Conservation (phyloP, 371 early-diverging fungal genomes). For the Rhizopus stolonifer region DNA sequence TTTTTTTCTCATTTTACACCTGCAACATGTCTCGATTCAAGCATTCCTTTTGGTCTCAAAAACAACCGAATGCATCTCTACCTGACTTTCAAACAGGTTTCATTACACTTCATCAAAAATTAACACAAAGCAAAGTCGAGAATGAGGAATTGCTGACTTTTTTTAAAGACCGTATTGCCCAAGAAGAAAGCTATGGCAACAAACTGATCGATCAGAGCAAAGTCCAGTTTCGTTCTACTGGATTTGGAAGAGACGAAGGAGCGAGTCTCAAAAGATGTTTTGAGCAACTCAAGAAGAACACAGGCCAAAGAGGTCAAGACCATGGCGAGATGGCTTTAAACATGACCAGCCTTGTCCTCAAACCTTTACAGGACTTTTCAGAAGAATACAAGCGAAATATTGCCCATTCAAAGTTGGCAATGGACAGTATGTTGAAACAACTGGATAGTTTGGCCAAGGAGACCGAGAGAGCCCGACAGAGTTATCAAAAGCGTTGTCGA, state of each 20-base stretch:
- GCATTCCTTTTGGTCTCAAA: slow-evolving; percentile 49
- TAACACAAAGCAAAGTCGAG: slow-evolving; percentile 69
- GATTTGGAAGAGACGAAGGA: slow-evolving; percentile 75
- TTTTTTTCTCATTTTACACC: background rate
- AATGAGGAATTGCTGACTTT: slow-evolving; percentile 71
- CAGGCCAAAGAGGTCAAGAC: slow-evolving; percentile 54
- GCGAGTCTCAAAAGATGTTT: slow-evolving; percentile 68
- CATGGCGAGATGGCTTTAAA: slow-evolving; percentile 58
- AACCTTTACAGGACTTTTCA: slow-evolving; percentile 60
- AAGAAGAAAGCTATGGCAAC: slow-evolving; percentile 63
- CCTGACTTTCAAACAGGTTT: slow-evolving; percentile 56
- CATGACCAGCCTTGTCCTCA: slow-evolving; percentile 57
- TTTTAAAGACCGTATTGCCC: slow-evolving; percentile 65
- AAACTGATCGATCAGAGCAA: slow-evolving; percentile 58
- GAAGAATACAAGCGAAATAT: slow-evolving; percentile 59
- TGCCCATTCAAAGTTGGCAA: slow-evolving; percentile 57
- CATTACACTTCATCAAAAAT: slow-evolving; percentile 64
- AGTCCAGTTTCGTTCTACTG: slow-evolving; percentile 33
- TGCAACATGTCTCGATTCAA: slow-evolving; percentile 35
- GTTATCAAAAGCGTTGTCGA: slow-evolving; percentile 52
- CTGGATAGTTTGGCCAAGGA: slow-evolving; percentile 55
- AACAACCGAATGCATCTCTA: slow-evolving; percentile 28
- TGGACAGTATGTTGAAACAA: slow-evolving; percentile 57
- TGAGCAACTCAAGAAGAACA: slow-evolving; percentile 60
- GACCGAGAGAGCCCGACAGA: slow-evolving; percentile 43